Evolutionary conservation across 768 basidiomycete genomes (phyloP).

Genomic region (Boletellus emodensis): DNA sequence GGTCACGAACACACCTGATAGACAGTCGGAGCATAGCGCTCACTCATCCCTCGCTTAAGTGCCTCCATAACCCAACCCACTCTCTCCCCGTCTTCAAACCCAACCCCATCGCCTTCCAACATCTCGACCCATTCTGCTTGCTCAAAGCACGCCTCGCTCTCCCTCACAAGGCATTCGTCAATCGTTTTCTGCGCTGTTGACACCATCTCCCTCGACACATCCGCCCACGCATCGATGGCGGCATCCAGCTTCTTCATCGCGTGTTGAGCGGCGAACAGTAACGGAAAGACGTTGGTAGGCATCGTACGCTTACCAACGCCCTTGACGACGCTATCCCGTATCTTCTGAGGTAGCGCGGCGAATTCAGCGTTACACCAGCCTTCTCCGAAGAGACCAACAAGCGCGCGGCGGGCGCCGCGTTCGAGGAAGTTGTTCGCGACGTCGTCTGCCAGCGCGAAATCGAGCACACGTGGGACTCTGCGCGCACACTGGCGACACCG

Average conservation of each 20-base stretch:
- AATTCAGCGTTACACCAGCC: constrained; percentile 87
- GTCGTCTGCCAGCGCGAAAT: constrained; percentile 74
- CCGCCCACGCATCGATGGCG: constrained; percentile 51
- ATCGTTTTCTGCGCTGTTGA: constrained; percentile 54
- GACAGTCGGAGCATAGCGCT: constrained; percentile 58
- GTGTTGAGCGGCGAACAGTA: constrained; percentile 64
- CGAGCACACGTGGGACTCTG: constrained; percentile 77
- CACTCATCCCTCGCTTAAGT: constrained; percentile 57
- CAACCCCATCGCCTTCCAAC: constrained; percentile 66
- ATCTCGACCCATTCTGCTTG: constrained; percentile 70
- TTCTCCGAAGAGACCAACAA: constrained; percentile 83
- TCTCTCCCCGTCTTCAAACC: constrained; percentile 75
- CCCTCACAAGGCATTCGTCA: constrained; percentile 55
- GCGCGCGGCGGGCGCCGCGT: constrained; percentile 64
- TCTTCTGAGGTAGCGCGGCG: constrained; percentile 59
- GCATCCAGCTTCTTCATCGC: constrained; percentile 52
- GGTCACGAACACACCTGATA: constrained; percentile 61
- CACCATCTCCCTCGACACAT: constrained; percentile 55
- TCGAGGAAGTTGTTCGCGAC: constrained; percentile 71
- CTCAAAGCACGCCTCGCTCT: constrained; percentile 63
- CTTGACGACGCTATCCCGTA: constrained; percentile 65
- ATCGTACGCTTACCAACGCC: constrained; percentile 69
- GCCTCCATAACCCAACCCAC: constrained; percentile 74
- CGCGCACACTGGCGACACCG: constrained; percentile 80
- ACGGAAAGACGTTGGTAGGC: constrained; percentile 60